Evolutionary conservation across 2,329 filamentous ascomycete genomes (phyloP), one percentile per base, ranked within the genome.

Genomic region (Ophiostoma australiae): DNA sequence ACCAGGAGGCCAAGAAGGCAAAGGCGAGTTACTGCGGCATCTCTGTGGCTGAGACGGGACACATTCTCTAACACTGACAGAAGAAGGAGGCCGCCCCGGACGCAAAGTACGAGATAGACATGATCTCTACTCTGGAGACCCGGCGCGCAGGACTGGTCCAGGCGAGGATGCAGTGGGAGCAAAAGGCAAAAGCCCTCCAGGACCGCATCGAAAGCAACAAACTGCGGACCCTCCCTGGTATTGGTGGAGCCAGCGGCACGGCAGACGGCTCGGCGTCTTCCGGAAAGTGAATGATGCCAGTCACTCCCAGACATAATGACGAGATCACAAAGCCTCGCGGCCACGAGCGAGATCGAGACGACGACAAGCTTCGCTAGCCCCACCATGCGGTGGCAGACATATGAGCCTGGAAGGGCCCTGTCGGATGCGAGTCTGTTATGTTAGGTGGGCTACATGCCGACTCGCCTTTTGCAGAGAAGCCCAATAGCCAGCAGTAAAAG

Each of bases 51-150:
- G 44, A 8, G 33, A 27, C 23, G 27, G 27, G 27, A 31, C 3
- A 31, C 27, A 13, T 11, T 13, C 27, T 4, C 61, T 65, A 37
- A 65, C 61, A 27, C 33, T 5, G 1, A 66, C 35, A 66, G 63
- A 66, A 23, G 58, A 70, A 71, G 75, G 75, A 67, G 74, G 76
- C 61, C 35, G 13, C 73, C 31, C 48, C 72, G 3, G 74, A 78
- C 65, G 74, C 74, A 37, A 72, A 44, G 2, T 31, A 72, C 20
- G 69, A 74, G 7, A 76, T 77, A 11, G 77, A 79, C 2, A 75
- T 77, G 65, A 74, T 79, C n/a, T 75, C 74, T 13, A 73, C 78
- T 8, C 75, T 80, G 10, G 76, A 78, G 71, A 70, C 73, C 33
- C 76, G 77, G 7, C 74, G 74, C 13, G 72, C 69, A 0, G 73